Conservation (phyloP, 345 rosid genomes). For the Eucalyptus cloeziana region DNA sequence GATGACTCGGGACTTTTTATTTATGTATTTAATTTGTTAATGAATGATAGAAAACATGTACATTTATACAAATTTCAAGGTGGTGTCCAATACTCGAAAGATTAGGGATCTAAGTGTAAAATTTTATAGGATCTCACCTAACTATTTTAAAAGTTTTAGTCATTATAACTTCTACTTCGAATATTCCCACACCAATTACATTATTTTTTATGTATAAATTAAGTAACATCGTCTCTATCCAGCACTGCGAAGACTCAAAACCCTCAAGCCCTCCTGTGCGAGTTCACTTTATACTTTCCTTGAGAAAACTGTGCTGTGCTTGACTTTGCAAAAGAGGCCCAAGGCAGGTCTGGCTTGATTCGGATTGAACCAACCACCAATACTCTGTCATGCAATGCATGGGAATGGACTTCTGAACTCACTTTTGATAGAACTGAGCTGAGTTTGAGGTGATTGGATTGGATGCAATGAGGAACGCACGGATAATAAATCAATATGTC, state of each 20-base stretch:
- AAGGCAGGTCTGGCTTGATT: neutral
- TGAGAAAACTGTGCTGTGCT: too few relatives aligned
- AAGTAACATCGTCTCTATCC: neutral
- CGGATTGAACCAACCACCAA: neutral
- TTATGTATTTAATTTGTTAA: too few relatives aligned
- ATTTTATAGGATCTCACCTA: too few relatives aligned
- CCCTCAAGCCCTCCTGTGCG: neutral
- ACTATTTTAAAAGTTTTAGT: neutral
- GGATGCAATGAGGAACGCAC: neutral
- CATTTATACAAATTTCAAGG: too few relatives aligned
- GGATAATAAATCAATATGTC: neutral
- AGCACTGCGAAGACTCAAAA: neutral
- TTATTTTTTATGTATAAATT: neutral
- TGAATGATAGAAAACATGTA: neutral
- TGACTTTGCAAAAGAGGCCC: neutral
- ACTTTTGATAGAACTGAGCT: neutral
- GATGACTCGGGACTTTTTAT: neutral
- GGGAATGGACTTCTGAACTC: neutral
- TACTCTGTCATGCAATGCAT: neutral
- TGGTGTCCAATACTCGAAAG: neutral
- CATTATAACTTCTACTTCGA: neutral
- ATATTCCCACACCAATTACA: neutral
- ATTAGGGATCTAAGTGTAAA: neutral
- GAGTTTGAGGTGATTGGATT: neutral
- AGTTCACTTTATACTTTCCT: too few relatives aligned